Evolutionary conservation across 2,329 filamentous ascomycete species (phyloP), one percentile per base, ranked within the genome.

Genomic region (Fusarium drepaniforme): DNA sequence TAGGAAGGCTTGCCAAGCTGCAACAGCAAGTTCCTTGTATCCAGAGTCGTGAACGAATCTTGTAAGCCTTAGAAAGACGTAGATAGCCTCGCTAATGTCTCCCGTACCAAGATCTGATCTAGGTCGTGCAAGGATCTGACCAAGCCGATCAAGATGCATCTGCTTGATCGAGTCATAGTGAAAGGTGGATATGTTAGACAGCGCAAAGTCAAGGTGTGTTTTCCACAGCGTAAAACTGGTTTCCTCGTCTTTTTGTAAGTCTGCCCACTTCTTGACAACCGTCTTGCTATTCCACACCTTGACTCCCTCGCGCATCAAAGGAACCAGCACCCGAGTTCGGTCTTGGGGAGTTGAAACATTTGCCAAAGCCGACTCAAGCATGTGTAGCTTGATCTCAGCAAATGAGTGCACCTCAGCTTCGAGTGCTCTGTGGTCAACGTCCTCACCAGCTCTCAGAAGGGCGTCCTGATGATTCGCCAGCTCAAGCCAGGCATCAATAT

Each of bases 1-100:
- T 0, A 98, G 83, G 1, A 93, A 78, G 8, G 91, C 93, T 83
- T 98, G 96, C 95, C 96, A 98, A 7, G 93, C 87, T 12, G 92
- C 94, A 4, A 94, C 85, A 2, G 94, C 92, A 35, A 94, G 85
- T 80, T 98, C 96, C 53, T 88, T 85, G 79, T 93, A 98, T 0
- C 96, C 96, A 56, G 93, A 87, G 79, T 97, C 93, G 53, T 91
- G 87, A 35, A 96, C 86, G 78, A 97, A 93, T 3, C 90, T 83
- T 0, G 94, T 96, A n/a, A 92, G 81, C 46, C 94, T 90, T 2
- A 97, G 84, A 21, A 98, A 89, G 2, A 97, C 83, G 79, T 97
- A 94, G 3, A 94, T 83, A 2, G 79, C 80, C 68, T 86, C 83
- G 5, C 70, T 68, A 8, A 73, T 77, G 25, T 73, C 66, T 25